Base-by-base conservation (phyloP, 1,139 yeast genomes). In the Groenewaldozyma auringiensis region DNA sequence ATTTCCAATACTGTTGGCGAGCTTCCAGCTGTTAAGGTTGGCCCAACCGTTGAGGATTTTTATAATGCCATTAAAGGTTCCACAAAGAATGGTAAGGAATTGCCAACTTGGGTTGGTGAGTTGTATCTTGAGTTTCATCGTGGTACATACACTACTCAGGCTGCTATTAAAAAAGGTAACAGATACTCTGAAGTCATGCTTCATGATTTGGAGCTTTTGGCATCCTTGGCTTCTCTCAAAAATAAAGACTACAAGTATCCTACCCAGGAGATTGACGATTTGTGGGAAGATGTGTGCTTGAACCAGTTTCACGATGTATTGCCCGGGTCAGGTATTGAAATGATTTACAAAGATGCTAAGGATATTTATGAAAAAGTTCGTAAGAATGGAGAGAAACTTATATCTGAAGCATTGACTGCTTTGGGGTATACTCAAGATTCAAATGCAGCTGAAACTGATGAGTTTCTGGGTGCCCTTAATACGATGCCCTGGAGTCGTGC, bases 271-370 rank as follows among this genome's bases (percentile, higher is more conserved):
- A 74, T 92, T 45, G 80, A 80, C 53, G 74, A 67, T 1, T 65
- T 88, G 48, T 92, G 97, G 97, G 94, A 87, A 64, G 81, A 85
- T 62, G 78, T 89, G 34, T 79, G 89, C 53, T 70, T 92, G 51
- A 88, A 95, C 63, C 97, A 92, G 63, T 92, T 92, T 69, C 98
- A 92, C 63, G 97, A 92, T 68, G 96, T 92, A 14, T 72, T 92
- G 48, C 97, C 98, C 4, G 98, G 98, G 2, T 83, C 95, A 21
- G 86, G 95, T 66, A 92, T 92, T 58, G 96, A 88, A 50, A 81
- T 86, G 82, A 96, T 92, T 20, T 92, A 92, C 64, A 88, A 87
- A 51, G 97, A 92, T 60, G 96, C 89, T n/a, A 76, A 81, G 59
- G 88, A 88, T 22, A 81, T 85, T 76, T 74, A 88, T 58, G 70